Base-by-base conservation (phyloP, 2,329 filamentous ascomycete species). In the Myriangium duriaei region DNA sequence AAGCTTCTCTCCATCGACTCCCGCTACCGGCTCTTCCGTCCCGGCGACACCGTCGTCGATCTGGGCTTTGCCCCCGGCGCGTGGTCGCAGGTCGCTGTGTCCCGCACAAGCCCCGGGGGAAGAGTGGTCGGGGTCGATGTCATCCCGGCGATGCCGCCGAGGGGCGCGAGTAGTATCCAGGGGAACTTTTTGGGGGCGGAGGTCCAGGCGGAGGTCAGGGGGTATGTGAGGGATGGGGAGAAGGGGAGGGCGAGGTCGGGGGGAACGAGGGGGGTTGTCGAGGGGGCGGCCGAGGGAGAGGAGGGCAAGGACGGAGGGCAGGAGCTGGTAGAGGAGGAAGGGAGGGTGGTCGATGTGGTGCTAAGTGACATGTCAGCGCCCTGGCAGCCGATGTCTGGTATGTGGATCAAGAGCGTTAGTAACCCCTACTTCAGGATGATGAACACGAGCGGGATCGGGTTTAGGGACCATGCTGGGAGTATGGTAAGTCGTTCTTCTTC, bases 281-380 rank as follows among this genome's bases (percentile, higher is more conserved):
- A 53, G 16, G 54, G 46, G 15, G 48, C 45, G 5, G 51, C 55
- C 11, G 63, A 67, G 14, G 54, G 54, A 36, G 32, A 36, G 12
- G 41, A 34, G 40, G 33, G 44, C 16, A 47, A 45, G 7, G 50
- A 48, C 15, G 59, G 62, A 37, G 59, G 63, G 30, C 33, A 64
- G 17, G 58, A 31, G 21, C 10, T 17, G 30, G 26, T 24, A 35
- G 32, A 46, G 11, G 36, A 41, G 30, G 43, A 54, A 28, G 37
- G 45, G 15, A 70, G 71, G 53, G 74, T 74, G 53, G 87, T 95
- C 47, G 84, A 96, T 64, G 75, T 98, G 55, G 84, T 98, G 57
- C 68, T 98, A 57, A 94, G 85, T 76, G 91, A 98, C 73, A 98
- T 98, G 91, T 98, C 79, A 75, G 88, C 72, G 71, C 87, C 91